A percentile compares a stretch with the other conserved stretches of the same genome.
phyloP scores from a whole-genome alignment of 2,329 filamentous ascomycete genomes.

The Colletotrichum tofieldiae region DNA sequence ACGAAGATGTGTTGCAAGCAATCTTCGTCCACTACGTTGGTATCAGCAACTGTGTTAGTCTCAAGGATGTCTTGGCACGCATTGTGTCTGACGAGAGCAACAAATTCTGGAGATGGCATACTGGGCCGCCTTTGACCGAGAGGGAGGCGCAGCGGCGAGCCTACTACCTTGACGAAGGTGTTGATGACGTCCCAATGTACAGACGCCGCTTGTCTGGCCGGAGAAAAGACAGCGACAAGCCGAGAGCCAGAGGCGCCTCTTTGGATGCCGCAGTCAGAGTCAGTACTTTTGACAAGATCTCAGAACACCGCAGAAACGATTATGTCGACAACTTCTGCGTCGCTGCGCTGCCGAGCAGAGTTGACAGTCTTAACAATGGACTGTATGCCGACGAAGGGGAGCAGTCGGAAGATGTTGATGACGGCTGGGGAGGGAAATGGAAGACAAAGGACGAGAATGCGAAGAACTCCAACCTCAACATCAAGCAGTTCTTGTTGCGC shows the following conservation, averaged over 20 bases:
- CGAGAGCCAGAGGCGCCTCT: not conserved
- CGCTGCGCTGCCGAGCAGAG: not conserved
- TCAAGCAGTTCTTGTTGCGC: slow-evolving; percentile 66
- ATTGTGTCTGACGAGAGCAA: slow-evolving; percentile 51
- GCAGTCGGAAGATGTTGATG: slow-evolving; percentile 21
- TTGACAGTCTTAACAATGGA: not conserved
- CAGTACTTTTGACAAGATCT: not conserved
- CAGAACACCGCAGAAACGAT: not conserved
- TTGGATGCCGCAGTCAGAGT: not conserved
- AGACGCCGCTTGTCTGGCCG: too few relatives aligned
- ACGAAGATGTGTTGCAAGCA: slow-evolving; percentile 67
- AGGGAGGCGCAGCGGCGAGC: slow-evolving; percentile 43
- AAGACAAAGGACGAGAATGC: slow-evolving; percentile 13
- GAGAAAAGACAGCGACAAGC: not conserved
- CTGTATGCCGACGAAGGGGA: slow-evolving; percentile 19
- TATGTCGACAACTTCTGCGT: slow-evolving; percentile 5
- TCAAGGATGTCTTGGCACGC: slow-evolving; percentile 56
- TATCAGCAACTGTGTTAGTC: slow-evolving; percentile 61
- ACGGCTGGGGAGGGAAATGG: slow-evolving; percentile 33
- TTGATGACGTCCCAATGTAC: not conserved
- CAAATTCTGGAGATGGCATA: slow-evolving; percentile 45
- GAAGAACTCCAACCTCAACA: slow-evolving; percentile 52
- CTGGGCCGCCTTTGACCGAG: not conserved
- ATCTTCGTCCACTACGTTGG: slow-evolving; percentile 68
- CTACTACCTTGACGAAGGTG: slow-evolving; percentile 56